Evolutionary conservation across 2,329 filamentous ascomycete species (phyloP).

Genomic region (Didymella keratinophila): DNA sequence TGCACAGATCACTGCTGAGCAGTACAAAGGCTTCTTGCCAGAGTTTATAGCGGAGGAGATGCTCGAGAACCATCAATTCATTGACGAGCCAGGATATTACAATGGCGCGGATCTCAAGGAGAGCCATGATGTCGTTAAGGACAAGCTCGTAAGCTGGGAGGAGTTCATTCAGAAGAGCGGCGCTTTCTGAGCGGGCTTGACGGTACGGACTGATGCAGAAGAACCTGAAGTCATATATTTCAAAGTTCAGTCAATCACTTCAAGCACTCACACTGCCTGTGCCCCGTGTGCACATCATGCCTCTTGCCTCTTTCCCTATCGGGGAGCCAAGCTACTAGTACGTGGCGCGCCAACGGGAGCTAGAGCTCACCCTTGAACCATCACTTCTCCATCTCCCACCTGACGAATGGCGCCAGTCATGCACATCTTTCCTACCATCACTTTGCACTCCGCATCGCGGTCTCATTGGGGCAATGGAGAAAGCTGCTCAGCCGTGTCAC

Average conservation of each 20-base stretch:
- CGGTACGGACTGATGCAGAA: no score
- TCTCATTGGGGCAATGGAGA: background rate
- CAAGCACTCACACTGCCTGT: background rate
- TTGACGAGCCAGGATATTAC: constrained; percentile 63
- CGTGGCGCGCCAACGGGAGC: background rate
- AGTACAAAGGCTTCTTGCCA: constrained; percentile 53
- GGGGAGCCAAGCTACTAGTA: background rate
- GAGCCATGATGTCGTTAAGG: constrained; percentile 35
- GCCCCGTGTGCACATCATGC: no score
- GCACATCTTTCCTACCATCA: no score
- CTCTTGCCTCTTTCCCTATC: background rate
- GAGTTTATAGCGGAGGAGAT: constrained; percentile 58
- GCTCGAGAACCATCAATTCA: constrained; percentile 62
- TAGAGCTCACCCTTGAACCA: background rate
- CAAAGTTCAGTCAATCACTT: background rate
- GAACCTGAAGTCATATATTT: background rate
- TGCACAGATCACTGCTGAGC: constrained; percentile 32
- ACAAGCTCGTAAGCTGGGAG: constrained; percentile 9
- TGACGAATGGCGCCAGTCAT: background rate
- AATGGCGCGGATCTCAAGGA: constrained; percentile 55
- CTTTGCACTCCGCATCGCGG: background rate
- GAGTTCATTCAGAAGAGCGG: constrained; percentile 16
- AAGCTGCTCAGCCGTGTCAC: background rate
- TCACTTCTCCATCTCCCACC: background rate
- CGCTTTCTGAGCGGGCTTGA: background rate